Percentiles rank a stretch among this genome's conserved stretches.
Evolutionary conservation across 1,284 basidiomycete species (phyloP).

Genomic region (Ceratobasidium sp.): DNA sequence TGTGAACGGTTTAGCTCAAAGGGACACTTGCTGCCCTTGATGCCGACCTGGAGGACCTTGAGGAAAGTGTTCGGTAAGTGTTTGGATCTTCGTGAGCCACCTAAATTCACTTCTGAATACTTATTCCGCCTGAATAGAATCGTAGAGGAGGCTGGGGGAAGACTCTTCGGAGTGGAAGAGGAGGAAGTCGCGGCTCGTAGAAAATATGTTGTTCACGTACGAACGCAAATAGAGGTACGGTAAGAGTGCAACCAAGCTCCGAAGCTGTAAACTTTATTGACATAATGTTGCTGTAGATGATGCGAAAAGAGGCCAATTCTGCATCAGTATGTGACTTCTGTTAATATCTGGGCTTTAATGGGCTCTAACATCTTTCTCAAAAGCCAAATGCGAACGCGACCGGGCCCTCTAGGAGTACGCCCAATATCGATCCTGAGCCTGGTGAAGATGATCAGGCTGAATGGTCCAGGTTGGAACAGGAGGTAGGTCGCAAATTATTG

Average conservation of each 20-base stretch:
- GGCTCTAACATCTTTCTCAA: conserved; percentile 13
- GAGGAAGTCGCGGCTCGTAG: conserved; percentile 79
- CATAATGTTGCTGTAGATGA: conserved; percentile 65
- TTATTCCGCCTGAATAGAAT: conserved; percentile 64
- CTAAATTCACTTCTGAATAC: neutral
- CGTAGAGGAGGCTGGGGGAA: conserved; percentile 83
- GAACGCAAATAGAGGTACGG: conserved; percentile 82
- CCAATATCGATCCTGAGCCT: conserved; percentile 52
- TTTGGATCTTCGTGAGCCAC: neutral
- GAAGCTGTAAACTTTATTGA: neutral
- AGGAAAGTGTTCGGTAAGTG: conserved; percentile 85
- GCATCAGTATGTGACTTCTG: conserved; percentile 30
- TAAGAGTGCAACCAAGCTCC: conserved; percentile 4
- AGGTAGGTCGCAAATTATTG: conserved; percentile 72
- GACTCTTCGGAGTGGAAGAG: conserved; percentile 85
- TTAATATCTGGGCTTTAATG: neutral
- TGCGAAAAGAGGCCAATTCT: conserved; percentile 69
- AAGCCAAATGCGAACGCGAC: conserved; percentile 48
- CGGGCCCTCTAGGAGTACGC: conserved; percentile 46
- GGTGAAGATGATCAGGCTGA: conserved; percentile 73
- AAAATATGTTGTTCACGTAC: conserved; percentile 79
- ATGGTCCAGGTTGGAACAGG: conserved; percentile 88
- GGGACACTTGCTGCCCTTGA: conserved; percentile 81
- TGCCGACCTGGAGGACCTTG: conserved; percentile 87
- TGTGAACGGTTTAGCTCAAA: conserved; percentile 67